phyloP scores from a whole-genome alignment of 2,329 filamentous ascomycete species.

The Davidsoniella virescens region DNA sequence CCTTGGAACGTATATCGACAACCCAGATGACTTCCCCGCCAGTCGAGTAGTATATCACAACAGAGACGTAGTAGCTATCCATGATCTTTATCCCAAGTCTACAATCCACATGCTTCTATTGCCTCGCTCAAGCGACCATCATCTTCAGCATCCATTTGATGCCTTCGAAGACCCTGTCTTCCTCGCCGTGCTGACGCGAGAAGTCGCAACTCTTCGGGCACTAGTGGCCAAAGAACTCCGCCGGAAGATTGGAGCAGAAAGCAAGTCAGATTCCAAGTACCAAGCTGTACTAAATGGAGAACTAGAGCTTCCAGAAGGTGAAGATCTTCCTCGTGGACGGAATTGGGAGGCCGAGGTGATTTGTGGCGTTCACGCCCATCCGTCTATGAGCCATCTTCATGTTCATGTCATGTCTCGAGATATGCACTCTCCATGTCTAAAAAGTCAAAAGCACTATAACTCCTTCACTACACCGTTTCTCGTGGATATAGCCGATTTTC shows the following conservation, averaged over 20 bases:
- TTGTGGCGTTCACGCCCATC: constrained; percentile 69
- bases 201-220: constrained; percentile 42
- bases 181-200: constrained; percentile 42
- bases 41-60: constrained; percentile 50
- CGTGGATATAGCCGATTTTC: constrained; percentile 62
- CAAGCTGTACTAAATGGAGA: constrained; percentile 50
- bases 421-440: constrained; percentile 54
- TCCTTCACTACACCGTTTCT: constrained; percentile 81
- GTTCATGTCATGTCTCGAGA: constrained; percentile 76
- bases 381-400: constrained; percentile 85
- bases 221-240: constrained; percentile 63
- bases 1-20: constrained; percentile 48
- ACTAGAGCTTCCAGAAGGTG: constrained; percentile 22
- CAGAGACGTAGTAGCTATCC: constrained; percentile 55
- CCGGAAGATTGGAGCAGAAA: constrained; percentile 47
- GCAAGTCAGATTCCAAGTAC: constrained; percentile 44
- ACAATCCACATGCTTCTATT: constrained; percentile 77
- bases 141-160: constrained; percentile 55
- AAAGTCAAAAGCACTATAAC: constrained; percentile 78
- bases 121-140: constrained; percentile 48
- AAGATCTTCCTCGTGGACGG: constrained; percentile 51
- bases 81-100: constrained; percentile 75
- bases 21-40: constrained; percentile 44
- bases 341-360: constrained; percentile 65
- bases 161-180: constrained; percentile 59